Evolutionary conservation across 495 filamentous ascomycete species (phyloP).

Genomic region (Jackrogersella minutella): DNA sequence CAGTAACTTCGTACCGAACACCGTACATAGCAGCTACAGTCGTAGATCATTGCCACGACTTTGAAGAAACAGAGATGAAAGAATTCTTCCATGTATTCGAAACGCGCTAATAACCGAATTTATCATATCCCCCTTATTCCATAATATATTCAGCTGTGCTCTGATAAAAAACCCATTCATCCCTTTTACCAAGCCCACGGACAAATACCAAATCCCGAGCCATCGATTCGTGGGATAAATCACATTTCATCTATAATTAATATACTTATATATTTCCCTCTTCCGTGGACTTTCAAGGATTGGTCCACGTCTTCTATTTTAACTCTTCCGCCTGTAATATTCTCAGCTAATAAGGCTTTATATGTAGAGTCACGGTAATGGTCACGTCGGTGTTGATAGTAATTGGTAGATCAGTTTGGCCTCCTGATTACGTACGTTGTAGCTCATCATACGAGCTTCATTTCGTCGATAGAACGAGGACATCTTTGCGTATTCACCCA

Average conservation of each 20-base stretch:
- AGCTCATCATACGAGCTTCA: no score
- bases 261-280: not conserved
- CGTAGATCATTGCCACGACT: not conserved
- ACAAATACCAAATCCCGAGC: not conserved
- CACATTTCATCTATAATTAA: constrained; percentile 20
- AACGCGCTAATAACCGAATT: not conserved
- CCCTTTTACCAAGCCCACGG: not conserved
- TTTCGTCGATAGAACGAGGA: no score
- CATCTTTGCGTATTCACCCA: no score
- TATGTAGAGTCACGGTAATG: no score
- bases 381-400: no score
- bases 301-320: no score
- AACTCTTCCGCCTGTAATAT: not conserved
- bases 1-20: no score
- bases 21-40: not conserved
- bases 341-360: no score
- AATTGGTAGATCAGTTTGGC: no score
- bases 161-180: not conserved
- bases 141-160: constrained; percentile 20
- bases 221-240: constrained; percentile 13
- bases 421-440: no score
- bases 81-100: not conserved
- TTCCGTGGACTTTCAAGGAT: not conserved
- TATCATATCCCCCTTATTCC: not conserved
- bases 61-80: not conserved